These are phyloP conservation scores for Fomes fomentarius DNA, from an alignment of 1,284 basidiomycete genomes.

Conservation along the genomic window DNA sequence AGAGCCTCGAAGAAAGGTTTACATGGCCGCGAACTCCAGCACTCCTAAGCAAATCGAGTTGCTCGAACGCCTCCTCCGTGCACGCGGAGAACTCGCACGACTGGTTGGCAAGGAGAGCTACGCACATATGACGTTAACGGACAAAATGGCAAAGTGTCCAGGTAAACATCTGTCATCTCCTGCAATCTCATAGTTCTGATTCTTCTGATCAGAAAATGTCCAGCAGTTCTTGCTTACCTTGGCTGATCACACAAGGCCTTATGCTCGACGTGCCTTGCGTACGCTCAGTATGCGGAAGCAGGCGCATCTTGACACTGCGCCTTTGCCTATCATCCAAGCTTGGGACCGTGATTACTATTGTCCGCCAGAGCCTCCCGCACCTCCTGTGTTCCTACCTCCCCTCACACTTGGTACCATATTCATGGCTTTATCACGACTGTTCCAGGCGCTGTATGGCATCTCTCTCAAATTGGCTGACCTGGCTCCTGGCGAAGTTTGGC, in stretches of 20 bases:
- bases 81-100: conserved; percentile 78
- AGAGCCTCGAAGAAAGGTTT: conserved; percentile 80
- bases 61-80: conserved; percentile 76
- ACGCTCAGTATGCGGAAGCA: conserved; percentile 78
- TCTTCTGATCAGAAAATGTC: conserved; percentile 70
- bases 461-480: conserved; percentile 74
- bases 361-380: conserved; percentile 73
- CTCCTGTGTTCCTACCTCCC: conserved; percentile 70
- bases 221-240: conserved; percentile 81
- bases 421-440: conserved; percentile 84
- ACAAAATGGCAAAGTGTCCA: conserved; percentile 95
- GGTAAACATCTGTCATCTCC: conserved; percentile 46
- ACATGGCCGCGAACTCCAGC: conserved; percentile 75
- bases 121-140: conserved; percentile 82
- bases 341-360: conserved; percentile 96
- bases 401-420: conserved; percentile 86
- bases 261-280: conserved; percentile 73
- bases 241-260: conserved; percentile 75
- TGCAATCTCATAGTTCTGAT: not conserved
- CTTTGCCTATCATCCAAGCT: conserved; percentile 74
- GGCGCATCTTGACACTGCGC: conserved; percentile 55
- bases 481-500: conserved; percentile 86
- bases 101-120: conserved; percentile 85
- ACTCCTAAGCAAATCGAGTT: conserved; percentile 70
- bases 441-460: conserved; percentile 87